phyloP scores from a whole-genome alignment of 1,284 basidiomycete species.

The Heterobasidion parviporum region DNA sequence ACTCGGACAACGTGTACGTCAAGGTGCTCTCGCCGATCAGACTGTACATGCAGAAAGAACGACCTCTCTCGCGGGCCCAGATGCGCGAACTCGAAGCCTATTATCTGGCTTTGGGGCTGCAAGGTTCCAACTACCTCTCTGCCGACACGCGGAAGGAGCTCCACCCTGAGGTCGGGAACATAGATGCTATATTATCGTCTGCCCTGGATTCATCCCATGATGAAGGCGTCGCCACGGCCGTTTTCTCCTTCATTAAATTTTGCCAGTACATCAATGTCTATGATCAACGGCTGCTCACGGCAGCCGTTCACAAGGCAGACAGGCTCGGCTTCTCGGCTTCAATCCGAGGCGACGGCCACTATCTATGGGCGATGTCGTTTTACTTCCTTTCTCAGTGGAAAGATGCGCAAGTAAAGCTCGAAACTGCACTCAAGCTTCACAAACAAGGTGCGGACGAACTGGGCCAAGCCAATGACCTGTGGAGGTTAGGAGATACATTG shows the following conservation, averaged over 20 bases:
- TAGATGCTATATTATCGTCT: neutral
- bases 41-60: neutral
- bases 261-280: neutral
- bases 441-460: no score
- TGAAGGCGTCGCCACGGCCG: neutral
- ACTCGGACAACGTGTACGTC: neutral
- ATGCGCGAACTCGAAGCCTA: neutral
- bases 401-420: no score
- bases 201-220: neutral
- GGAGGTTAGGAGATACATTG: no score
- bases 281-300: no score
- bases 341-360: no score
- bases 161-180: slow-evolving; percentile 1
- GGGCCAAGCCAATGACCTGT: no score
- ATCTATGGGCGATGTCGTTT: no score
- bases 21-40: slow-evolving; percentile 3
- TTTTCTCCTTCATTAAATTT: neutral
- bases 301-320: no score
- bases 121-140: neutral
- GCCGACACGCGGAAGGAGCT: neutral
- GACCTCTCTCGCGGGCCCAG: no score
- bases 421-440: no score
- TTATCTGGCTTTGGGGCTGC: neutral
- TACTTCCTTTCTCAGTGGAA: no score
- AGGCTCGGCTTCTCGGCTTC: no score